These are phyloP conservation scores for Teunomyces kruisii DNA, from an alignment of 805 yeast genomes.

Conservation along the genomic window DNA sequence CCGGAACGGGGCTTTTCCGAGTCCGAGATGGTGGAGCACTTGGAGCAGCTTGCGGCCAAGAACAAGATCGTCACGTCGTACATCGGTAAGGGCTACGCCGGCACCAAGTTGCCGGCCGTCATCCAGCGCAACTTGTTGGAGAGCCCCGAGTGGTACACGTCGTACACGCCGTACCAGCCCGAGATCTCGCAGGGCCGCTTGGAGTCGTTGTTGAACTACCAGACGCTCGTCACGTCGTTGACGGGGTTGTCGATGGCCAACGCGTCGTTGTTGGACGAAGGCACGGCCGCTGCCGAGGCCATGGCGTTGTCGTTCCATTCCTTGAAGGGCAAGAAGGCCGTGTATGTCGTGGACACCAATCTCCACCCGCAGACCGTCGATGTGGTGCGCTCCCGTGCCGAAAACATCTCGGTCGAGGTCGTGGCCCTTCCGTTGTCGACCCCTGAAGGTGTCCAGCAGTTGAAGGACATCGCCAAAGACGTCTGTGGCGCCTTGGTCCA, in stretches of 20 bases:
- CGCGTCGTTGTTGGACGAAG: slow-evolving; percentile 93
- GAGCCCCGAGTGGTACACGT: slow-evolving; percentile 97
- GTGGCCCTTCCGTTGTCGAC: slow-evolving; percentile 55
- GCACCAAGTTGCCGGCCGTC: slow-evolving; percentile 86
- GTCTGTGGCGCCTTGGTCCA: slow-evolving; percentile 85
- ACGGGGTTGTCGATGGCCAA: slow-evolving; percentile 95
- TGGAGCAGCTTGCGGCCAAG: slow-evolving; percentile 67
- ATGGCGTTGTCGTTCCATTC: slow-evolving; percentile 78
- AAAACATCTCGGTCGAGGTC: slow-evolving; percentile 66
- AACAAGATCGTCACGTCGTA: slow-evolving; percentile 72
- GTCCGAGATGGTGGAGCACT: slow-evolving; percentile 69
- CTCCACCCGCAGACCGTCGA: slow-evolving; percentile 85
- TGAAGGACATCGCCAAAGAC: slow-evolving; percentile 20
- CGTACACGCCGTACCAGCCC: slow-evolving; percentile 98
- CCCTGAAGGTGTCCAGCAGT: slow-evolving; percentile 26
- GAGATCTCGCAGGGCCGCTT: slow-evolving; percentile 96
- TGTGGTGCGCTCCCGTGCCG: slow-evolving; percentile 78
- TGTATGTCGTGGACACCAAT: slow-evolving; percentile 70
- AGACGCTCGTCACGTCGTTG: slow-evolving; percentile 85
- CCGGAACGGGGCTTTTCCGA: slow-evolving; percentile 81
- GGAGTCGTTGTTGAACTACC: slow-evolving; percentile 86
- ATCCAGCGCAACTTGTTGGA: slow-evolving; percentile 90
- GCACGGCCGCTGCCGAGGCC: slow-evolving; percentile 97
- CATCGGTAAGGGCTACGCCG: slow-evolving; percentile 94
- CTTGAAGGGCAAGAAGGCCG: slow-evolving; percentile 62